Evolutionary conservation across 176 grass and related monocot genomes (phyloP).

Genomic region (Melocanna baccifera): DNA sequence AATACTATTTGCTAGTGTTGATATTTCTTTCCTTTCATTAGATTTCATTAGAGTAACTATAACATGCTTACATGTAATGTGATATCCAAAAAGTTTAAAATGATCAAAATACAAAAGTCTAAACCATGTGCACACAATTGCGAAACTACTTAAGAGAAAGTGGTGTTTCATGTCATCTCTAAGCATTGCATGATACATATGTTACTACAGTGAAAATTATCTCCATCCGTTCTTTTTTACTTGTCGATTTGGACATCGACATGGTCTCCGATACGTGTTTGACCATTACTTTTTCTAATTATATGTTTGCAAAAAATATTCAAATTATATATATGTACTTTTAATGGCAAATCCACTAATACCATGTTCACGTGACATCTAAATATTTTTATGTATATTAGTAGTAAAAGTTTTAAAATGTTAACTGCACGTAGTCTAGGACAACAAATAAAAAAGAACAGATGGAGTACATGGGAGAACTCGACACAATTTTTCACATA

Average conservation of each 20-base stretch:
- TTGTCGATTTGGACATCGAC: background rate
- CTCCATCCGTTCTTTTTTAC: background rate
- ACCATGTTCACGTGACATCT: background rate
- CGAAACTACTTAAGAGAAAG: background rate
- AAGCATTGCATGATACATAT: background rate
- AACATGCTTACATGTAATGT: background rate
- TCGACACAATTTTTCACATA: background rate
- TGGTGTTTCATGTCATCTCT: background rate
- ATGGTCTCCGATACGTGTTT: background rate
- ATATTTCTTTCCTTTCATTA: conserved; percentile 7
- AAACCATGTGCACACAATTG: background rate
- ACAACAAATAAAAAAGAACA: background rate
- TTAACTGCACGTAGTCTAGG: background rate
- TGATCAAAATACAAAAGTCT: background rate
- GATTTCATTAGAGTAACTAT: background rate
- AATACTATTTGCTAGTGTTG: too few relatives aligned
- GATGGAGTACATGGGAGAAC: background rate
- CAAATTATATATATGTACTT: background rate
- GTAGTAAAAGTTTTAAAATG: background rate
- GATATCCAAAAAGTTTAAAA: conserved; percentile 1
- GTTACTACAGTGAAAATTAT: background rate
- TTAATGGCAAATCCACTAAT: background rate
- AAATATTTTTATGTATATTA: background rate
- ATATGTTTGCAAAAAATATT: background rate
- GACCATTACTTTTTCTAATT: background rate